Evolutionary conservation across 192 early-diverging fungal species (phyloP).

Genomic region (Gamsiella multidivaricata): DNA sequence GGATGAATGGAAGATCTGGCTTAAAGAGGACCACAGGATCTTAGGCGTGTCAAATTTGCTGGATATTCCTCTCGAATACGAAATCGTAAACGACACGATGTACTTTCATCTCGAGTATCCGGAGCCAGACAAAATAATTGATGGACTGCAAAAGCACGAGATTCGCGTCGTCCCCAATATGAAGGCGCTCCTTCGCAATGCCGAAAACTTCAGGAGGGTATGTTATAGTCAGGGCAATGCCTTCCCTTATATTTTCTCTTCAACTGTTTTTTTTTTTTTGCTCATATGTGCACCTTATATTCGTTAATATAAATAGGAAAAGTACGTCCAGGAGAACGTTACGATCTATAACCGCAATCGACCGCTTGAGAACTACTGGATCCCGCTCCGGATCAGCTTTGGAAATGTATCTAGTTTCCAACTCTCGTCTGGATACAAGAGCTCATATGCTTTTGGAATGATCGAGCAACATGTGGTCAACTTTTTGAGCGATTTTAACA

Average conservation of each 20-base stretch:
- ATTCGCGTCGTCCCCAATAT: conserved; percentile 65
- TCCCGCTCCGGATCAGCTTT: conserved; percentile 73
- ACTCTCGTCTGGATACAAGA: conserved; percentile 73
- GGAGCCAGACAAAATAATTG: conserved; percentile 47
- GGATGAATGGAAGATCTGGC: conserved; percentile 63
- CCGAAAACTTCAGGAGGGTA: conserved; percentile 71
- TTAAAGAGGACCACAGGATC: conserved; percentile 52
- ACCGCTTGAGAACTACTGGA: conserved; percentile 74
- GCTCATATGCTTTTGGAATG: conserved; percentile 66
- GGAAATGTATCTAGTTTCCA: conserved; percentile 77
- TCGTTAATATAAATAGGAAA: conserved; percentile 60
- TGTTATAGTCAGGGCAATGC: background rate
- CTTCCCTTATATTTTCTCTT: background rate
- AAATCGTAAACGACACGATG: conserved; percentile 78
- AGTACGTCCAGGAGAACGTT: conserved; percentile 79
- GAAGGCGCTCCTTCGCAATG: conserved; percentile 67
- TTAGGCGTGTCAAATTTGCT: conserved; percentile 69
- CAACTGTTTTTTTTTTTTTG: background rate
- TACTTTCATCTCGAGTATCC: conserved; percentile 73
- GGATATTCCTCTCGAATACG: conserved; percentile 66
- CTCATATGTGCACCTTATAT: background rate
- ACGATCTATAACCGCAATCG: conserved; percentile 76
- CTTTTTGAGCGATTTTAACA: conserved; percentile 71
- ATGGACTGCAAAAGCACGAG: conserved; percentile 42
- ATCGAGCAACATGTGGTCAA: conserved; percentile 74